Evolutionary conservation across 441 rosid genomes (phyloP), one percentile per base, ranked within the genome.

Genomic region (Pelargonium cotyledonis): DNA sequence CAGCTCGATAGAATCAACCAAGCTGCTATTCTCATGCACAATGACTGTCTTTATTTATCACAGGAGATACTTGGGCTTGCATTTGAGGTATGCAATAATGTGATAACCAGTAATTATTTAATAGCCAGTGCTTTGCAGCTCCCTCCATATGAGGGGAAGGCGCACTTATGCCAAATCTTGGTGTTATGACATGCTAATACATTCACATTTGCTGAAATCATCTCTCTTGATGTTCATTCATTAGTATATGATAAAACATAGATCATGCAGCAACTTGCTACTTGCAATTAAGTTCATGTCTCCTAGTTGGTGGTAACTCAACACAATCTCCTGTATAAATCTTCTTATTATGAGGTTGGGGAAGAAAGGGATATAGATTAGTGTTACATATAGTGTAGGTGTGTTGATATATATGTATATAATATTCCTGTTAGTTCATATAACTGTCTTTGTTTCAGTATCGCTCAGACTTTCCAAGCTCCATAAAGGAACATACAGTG

Each of bases 11-110:
- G 90, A 75, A 85, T 95, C 84, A 92, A 89, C 78, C 95, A 88
- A 81, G 95, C 83, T 79, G 95, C 96, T 81, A 88, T 83, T 77
- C 91, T 95, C 65, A 80, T 92, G 84, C 98, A 95, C 85, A 92
- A 89, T 68, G 99, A 92, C 79, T 90, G 95, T 76, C 80, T 90
- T 66, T 92, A 85, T 85, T 77, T 90, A 74, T 90, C 90, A 16
- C 89, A 85, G 79, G 97, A 88, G 81, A 85, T 89, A 74, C 90
- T 88, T 68, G 98, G 96, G 72, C 86, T 92, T 75, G 91, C 96
- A 69, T 92, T 95, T 81, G 88, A 90, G 99, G 98, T 95, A 84
- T 75, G 82, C 64, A 60, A 14, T 18, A 18, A 41, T 15, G 29
- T 64, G 18, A 62, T 63, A 10, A 23, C 38, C 16, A 70, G 7